phyloP scores from a whole-genome alignment of 805 yeast species.

The Blastobotrys attinorum region DNA sequence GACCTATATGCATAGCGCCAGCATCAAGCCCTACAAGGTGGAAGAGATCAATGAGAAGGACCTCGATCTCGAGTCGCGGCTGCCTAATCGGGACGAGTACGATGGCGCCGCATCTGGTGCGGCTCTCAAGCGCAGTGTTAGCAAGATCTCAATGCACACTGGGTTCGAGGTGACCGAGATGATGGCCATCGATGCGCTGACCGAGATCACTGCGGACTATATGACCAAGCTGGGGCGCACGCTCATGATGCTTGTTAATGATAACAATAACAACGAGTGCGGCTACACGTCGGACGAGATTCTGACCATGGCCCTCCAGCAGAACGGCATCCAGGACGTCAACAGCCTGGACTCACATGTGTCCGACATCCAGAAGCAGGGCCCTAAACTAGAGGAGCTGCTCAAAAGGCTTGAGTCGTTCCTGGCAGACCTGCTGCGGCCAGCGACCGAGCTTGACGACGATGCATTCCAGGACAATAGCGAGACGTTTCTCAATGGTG shows the following conservation, averaged over 20 bases:
- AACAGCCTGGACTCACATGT: conserved; percentile 68
- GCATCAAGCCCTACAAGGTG: conserved; percentile 60
- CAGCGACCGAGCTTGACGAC: conserved; percentile 64
- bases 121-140: conserved; percentile 58
- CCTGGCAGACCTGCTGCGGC: conserved; percentile 74
- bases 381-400: conserved; percentile 60
- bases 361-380: conserved; percentile 59
- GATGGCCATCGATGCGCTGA: conserved; percentile 65
- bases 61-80: conserved; percentile 73
- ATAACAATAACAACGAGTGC: conserved; percentile 28
- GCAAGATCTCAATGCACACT: conserved; percentile 79
- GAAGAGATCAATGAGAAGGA: conserved; percentile 54
- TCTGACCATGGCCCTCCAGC: conserved; percentile 57
- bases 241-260: conserved; percentile 63
- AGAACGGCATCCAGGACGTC: conserved; percentile 71
- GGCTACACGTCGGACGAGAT: conserved; percentile 37
- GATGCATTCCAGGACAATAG: conserved; percentile 79
- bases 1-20: conserved; percentile 65
- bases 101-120: conserved; percentile 55
- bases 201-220: conserved; percentile 79
- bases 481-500: conserved; percentile 92
- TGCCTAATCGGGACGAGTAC: conserved; percentile 58
- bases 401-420: conserved; percentile 58
- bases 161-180: conserved; percentile 85
- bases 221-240: conserved; percentile 66